These are phyloP conservation scores for Suhomyces kunorum DNA, from an alignment of 1,139 yeast genomes.

Conservation along the genomic window DNA sequence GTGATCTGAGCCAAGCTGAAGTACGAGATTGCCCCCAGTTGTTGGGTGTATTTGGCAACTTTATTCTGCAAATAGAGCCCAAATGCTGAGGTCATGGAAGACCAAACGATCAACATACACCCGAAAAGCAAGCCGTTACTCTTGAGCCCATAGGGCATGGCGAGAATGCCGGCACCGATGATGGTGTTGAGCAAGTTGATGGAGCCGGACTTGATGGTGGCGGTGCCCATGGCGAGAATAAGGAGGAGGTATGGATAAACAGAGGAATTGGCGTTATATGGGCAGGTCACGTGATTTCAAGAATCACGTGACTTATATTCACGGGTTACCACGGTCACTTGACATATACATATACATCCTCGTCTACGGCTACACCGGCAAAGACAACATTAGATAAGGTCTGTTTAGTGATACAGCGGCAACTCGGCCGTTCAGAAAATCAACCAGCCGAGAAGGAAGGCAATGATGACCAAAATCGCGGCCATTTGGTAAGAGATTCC, in stretches of 20 bases:
- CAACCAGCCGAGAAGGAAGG: constrained; percentile 64
- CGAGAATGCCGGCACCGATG: constrained; percentile 58
- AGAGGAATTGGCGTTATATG: background rate
- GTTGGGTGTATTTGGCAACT: constrained; percentile 51
- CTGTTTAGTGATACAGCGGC: constrained; percentile 9
- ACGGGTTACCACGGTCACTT: too few relatives aligned
- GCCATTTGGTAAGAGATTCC: constrained; percentile 58
- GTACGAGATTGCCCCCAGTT: constrained; percentile 52
- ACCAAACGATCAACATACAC: constrained; percentile 44
- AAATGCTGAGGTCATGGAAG: constrained; percentile 52
- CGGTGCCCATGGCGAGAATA: constrained; percentile 22
- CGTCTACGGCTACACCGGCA: background rate
- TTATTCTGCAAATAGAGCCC: constrained; percentile 55
- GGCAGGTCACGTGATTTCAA: background rate
- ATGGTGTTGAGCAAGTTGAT: constrained; percentile 56
- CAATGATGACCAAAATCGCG: constrained; percentile 50
- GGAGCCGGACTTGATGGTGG: constrained; percentile 51
- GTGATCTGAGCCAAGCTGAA: constrained; percentile 56
- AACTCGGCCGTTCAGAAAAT: constrained; percentile 36
- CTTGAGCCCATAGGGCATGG: constrained; percentile 58
- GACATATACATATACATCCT: too few relatives aligned
- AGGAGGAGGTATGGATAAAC: background rate
- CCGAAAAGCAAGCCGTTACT: constrained; percentile 54
- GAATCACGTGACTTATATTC: too few relatives aligned
- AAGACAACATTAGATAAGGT: constrained; percentile 3